phyloP scores from a whole-genome alignment of 306 rosid genomes.

The Canavalia ensiformis region DNA sequence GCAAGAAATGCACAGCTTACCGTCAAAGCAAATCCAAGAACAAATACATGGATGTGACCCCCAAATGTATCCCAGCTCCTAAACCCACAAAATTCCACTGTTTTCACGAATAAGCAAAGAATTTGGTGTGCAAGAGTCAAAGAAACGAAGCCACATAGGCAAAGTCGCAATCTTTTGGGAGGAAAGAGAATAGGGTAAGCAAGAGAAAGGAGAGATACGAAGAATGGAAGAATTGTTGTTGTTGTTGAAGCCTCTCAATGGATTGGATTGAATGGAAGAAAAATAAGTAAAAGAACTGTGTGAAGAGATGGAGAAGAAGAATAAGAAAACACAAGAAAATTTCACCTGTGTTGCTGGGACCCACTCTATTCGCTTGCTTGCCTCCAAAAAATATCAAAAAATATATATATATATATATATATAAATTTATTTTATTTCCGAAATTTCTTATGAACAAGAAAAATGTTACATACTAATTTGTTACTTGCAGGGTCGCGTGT shows the following conservation, averaged over 20 bases:
- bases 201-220: slow-evolving; percentile 46
- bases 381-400: slow-evolving; percentile 32
- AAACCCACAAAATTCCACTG: slow-evolving; percentile 40
- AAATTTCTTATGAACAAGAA: neutral
- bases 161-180: slow-evolving; percentile 42
- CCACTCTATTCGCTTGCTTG: slow-evolving; percentile 44
- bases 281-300: slow-evolving; percentile 42
- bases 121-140: slow-evolving; percentile 57
- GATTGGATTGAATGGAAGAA: slow-evolving; percentile 3
- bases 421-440: neutral
- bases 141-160: slow-evolving; percentile 36
- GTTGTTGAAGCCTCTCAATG: slow-evolving; percentile 16
- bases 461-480: neutral
- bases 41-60: slow-evolving; percentile 59
- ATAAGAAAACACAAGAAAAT: slow-evolving; percentile 32
- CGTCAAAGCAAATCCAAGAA: slow-evolving; percentile 69
- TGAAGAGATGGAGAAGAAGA: slow-evolving; percentile 9
- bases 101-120: slow-evolving; percentile 58
- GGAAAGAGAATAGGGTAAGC: slow-evolving; percentile 46
- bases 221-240: slow-evolving; percentile 50
- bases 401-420: too few species aligned
- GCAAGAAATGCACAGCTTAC: slow-evolving; percentile 63
- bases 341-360: slow-evolving; percentile 51
- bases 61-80: slow-evolving; percentile 56
- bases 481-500: slow-evolving; percentile 30